Evolutionary conservation across 1,284 basidiomycete genomes (phyloP), one percentile per base, ranked within the genome.

Genomic region (Taiwanofungus camphoratus): DNA sequence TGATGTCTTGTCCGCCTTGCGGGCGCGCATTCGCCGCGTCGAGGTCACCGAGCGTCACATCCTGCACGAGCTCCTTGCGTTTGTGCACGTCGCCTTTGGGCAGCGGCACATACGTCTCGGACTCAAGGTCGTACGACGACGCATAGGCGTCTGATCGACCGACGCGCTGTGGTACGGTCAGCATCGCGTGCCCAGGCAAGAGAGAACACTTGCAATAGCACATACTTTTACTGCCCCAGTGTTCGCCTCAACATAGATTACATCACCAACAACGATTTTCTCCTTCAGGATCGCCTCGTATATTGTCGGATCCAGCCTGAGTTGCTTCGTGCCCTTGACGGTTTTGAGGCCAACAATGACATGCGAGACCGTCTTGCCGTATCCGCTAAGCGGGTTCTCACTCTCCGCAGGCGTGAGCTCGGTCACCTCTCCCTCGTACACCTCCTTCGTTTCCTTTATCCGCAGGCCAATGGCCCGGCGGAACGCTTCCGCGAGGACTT

Each of bases 11-110:
- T 1, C 96, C 94, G 26, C 85, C 86, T 56, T 92, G 90, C 5
- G 95, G 95, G 35, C 92, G 82, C 11, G 94, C 93, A 62, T 99
- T 99, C 4, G 94, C 95, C 51, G 94, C 91, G 62, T 99, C 95
- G 33, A 99, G 74, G 62, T 99, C 95, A 45, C 96, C 93, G 13
- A 99, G 73, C 0, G 93, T 98, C 29, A 99, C 91, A 54, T 98
- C 95, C 65, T 98, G 96, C 4, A 99, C 92, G 2, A 98, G 81
- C 60, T 99, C 93, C 64, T 98, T 98, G 50, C 86, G 79, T 67
- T 98, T 98, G 70, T 97, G 94, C 38, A 99, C 94, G 47, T 99
- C 94, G 37, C 94, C 95, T 68, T 99, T 99, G 1, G 96, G 95
- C 39, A 98, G 69, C 4, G 95, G 94, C 1, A 99, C 95, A 59